A percentile compares a stretch with the other conserved stretches of the same genome.
Conservation (phyloP, 2,329 filamentous ascomycete genomes). For the Trichoderma semiorbis region DNA sequence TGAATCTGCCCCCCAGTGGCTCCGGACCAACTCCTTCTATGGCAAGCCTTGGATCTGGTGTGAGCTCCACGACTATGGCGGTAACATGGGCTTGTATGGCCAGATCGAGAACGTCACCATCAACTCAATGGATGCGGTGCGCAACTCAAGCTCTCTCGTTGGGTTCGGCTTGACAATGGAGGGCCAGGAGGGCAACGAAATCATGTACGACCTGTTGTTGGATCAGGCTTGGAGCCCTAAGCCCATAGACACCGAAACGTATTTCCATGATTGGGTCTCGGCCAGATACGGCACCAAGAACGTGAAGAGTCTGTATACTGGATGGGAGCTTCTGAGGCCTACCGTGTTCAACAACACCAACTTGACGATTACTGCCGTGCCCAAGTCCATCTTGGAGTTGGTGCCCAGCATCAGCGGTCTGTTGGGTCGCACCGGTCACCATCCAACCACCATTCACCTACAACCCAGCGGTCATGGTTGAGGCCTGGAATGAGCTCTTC, state of each 20-base stretch:
- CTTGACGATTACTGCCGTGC: conserved; percentile 37
- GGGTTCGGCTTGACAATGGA: conserved; percentile 49
- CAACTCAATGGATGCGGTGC: conserved; percentile 43
- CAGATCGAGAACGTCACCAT: conserved; percentile 47
- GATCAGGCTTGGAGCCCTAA: conserved; percentile 47
- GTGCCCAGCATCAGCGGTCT: conserved; percentile 41
- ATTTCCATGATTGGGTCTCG: conserved; percentile 45
- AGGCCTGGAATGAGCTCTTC: conserved; percentile 40
- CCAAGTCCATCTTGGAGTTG: conserved; percentile 46
- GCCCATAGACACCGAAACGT: conserved; percentile 42
- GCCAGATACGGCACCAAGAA: conserved; percentile 37
- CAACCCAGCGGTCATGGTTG: conserved; percentile 34
- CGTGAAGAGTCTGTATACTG: conserved; percentile 34
- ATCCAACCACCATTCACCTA: conserved; percentile 44
- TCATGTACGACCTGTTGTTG: conserved; percentile 49
- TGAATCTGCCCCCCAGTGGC: conserved; percentile 49
- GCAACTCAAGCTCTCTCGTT: conserved; percentile 39
- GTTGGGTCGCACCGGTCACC: conserved; percentile 37
- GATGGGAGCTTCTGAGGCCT: conserved; percentile 44
- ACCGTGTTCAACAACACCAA: conserved; percentile 50
- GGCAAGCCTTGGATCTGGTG: conserved; percentile 55
- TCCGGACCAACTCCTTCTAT: conserved; percentile 46
- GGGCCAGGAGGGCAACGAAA: conserved; percentile 51
- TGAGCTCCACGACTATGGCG: conserved; percentile 49
- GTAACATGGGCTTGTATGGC: conserved; percentile 48